Evolutionary conservation across 345 rosid genomes (phyloP), one percentile per base, ranked within the genome.

Genomic region (Boechera divaricarpa): DNA sequence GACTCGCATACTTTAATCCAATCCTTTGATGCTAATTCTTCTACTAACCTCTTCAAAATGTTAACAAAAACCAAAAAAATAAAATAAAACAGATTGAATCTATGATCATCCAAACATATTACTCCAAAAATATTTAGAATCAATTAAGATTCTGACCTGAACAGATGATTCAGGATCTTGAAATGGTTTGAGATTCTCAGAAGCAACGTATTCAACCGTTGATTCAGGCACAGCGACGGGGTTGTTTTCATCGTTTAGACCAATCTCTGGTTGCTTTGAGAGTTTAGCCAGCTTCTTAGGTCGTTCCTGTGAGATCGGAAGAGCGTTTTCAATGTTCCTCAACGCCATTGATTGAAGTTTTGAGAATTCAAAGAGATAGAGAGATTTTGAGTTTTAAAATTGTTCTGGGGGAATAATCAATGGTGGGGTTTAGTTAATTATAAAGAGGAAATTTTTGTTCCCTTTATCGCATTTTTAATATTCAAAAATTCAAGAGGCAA

Each of bases 261-360:
- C 42, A 35, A 53, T 57, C 69, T 85, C 81, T 0, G 82, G 61
- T 38, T 83, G 81, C 61, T 86, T 86, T 5, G 84, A 66, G 51
- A 83, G 83, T 74, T 87, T 90, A 3, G 78, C 72, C 33, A 83
- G 91, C 84, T 90, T 95, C 76, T 86, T 95, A 64, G 85, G 89
- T 67, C 95, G 83, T 68, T 88, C 91, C 6, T 83, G 85, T 16
- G 83, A 68, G 36, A 75, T 39, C 5, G 94, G 92, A 53, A 92
- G 90, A 39, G 96, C 90, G 66, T 92, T 95, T 51, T 87, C 97
- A 9, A 92, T 89, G 76, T 90, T 89, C 72, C 96, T 88, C 61
- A 95, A 79, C 10, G 98, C 97, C 99, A 95, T 91, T 71, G 74
- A 49, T 65, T 49, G 18, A 38, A 58, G 39, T 45, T 38, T 38